These are phyloP conservation scores for Neurospora tetraspora DNA, from an alignment of 495 filamentous ascomycete genomes.

Conservation along the genomic window DNA sequence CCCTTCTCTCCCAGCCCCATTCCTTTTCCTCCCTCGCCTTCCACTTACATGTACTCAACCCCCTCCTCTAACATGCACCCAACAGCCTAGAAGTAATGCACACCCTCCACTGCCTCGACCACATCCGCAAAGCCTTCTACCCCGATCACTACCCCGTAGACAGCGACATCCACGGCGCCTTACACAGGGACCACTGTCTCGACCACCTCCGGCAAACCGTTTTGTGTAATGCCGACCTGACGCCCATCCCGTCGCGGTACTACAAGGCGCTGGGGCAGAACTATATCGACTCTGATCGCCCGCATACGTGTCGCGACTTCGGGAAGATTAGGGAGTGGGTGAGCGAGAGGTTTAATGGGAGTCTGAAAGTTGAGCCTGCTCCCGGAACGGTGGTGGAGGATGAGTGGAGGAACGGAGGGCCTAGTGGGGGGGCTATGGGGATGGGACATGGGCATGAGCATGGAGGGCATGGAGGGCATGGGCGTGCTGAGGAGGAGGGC, in stretches of 20 bases:
- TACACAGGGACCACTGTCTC: conserved; percentile 2
- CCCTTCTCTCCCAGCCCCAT: not conserved
- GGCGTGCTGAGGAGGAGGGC: not conserved
- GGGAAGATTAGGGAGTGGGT: not conserved
- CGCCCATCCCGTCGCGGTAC: conserved; percentile 3
- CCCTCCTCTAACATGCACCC: not conserved
- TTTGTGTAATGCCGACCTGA: conserved; percentile 1
- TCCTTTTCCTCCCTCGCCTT: too few relatives aligned
- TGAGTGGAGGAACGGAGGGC: not conserved
- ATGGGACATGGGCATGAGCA: not conserved
- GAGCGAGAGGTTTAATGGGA: not conserved
- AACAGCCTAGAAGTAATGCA: conserved; percentile 4
- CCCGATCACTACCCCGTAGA: not conserved
- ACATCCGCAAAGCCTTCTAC: conserved; percentile 1
- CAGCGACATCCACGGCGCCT: not conserved
- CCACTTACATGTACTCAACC: not conserved
- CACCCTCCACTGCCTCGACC: conserved; percentile 5
- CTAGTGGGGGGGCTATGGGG: not conserved
- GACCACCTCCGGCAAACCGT: conserved; percentile 1
- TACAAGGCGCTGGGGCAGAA: not conserved
- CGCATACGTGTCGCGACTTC: not conserved
- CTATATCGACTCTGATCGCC: not conserved
- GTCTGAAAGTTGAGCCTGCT: not conserved
- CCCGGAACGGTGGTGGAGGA: not conserved
- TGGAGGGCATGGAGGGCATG: not conserved